These are phyloP conservation scores for Mycena galopus DNA, from an alignment of 768 basidiomycete genomes.

Conservation along the genomic window DNA sequence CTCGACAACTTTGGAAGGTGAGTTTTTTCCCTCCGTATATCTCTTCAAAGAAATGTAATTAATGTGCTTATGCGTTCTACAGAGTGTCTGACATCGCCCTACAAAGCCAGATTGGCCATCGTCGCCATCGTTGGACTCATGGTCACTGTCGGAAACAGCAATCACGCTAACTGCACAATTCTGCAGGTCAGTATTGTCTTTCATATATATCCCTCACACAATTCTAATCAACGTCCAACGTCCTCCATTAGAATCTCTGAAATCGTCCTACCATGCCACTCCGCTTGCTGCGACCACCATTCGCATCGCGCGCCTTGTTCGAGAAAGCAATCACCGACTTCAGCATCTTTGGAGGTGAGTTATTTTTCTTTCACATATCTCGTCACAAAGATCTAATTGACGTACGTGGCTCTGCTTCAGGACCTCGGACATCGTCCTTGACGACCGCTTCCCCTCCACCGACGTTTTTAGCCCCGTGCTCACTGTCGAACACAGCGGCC, in stretches of 20 bases:
- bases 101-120: too few relatives aligned
- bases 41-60: background rate
- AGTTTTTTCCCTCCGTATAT: background rate
- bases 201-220: too few relatives aligned
- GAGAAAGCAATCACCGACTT: background rate
- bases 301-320: background rate
- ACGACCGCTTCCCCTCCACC: background rate
- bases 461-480: background rate
- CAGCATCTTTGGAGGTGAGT: background rate
- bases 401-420: slow-evolving; percentile 2
- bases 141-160: too few relatives aligned
- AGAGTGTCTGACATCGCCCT: too few relatives aligned
- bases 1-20: background rate
- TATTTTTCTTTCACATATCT: slow-evolving; percentile 1
- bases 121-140: too few relatives aligned
- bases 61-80: background rate
- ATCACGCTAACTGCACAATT: too few relatives aligned
- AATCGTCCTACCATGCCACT: background rate
- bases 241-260: background rate
- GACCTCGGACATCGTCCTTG: background rate
- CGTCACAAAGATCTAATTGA: background rate
- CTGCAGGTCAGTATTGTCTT: too few relatives aligned
- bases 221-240: too few relatives aligned
- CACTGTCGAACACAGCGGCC: background rate
- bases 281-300: background rate